Percentiles rank a stretch among this genome's conserved stretches.
Conservation (phyloP, 768 basidiomycete species). For the Macrolepiota fuliginosa region DNA sequence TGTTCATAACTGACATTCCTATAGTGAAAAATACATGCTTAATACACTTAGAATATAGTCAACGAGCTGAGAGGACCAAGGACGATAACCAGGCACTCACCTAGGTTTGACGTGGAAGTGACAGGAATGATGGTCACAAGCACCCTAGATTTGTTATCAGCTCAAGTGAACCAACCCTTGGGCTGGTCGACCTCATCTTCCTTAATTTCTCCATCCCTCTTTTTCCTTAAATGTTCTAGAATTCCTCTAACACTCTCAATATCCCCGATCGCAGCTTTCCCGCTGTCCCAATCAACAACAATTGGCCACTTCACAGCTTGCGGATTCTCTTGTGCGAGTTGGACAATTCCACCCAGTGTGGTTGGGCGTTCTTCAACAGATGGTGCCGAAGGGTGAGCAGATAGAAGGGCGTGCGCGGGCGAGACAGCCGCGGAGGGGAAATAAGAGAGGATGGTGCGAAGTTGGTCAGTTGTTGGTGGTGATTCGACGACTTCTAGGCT, state of each 20-base stretch:
- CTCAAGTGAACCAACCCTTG: constrained; percentile 54
- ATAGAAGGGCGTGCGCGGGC: constrained; percentile 50
- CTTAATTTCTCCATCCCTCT: constrained; percentile 60
- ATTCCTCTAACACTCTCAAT: constrained; percentile 67
- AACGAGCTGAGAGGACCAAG: background rate
- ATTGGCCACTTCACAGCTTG: constrained; percentile 74
- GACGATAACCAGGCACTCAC: background rate
- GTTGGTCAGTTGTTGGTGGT: constrained; percentile 65
- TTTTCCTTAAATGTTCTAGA: constrained; percentile 61
- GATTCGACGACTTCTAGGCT: constrained; percentile 71
- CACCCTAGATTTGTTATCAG: background rate
- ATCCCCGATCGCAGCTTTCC: constrained; percentile 63
- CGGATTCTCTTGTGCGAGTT: constrained; percentile 54
- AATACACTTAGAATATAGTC: too few species aligned
- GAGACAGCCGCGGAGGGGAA: constrained; percentile 39
- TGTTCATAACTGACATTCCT: background rate
- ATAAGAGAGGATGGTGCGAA: constrained; percentile 65
- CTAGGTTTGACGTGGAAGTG: background rate
- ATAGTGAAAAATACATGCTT: too few species aligned
- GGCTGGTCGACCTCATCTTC: constrained; percentile 45
- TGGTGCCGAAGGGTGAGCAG: constrained; percentile 55
- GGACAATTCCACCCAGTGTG: constrained; percentile 41
- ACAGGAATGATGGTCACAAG: background rate
- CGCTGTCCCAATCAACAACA: constrained; percentile 74
- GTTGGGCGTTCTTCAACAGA: constrained; percentile 35